Evolutionary conservation across 345 rosid species (phyloP).

Genomic region (Limnanthes douglasii): DNA sequence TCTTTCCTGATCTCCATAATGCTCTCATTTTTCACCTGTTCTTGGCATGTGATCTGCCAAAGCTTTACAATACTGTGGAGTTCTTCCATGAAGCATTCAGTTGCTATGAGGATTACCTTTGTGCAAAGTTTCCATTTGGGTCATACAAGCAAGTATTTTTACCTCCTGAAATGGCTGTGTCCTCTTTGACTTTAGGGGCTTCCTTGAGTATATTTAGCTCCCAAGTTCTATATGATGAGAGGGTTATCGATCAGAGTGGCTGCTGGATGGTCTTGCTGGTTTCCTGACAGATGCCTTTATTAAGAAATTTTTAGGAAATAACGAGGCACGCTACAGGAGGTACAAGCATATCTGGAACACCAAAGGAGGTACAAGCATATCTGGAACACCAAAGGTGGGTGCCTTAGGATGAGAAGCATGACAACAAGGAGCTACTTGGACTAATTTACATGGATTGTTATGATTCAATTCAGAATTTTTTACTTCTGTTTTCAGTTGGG

Average conservation of each 20-base stretch:
- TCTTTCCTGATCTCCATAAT: constrained; percentile 56
- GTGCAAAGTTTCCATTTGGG: constrained; percentile 81
- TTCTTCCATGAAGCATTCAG: constrained; percentile 85
- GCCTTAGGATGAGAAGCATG: too few species aligned
- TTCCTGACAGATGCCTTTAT: constrained; percentile 78
- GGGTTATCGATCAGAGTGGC: constrained; percentile 94
- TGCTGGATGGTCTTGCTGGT: constrained; percentile 93
- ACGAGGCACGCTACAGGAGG: constrained; percentile 86
- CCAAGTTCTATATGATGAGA: constrained; percentile 74
- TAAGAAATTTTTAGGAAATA: constrained; percentile 90
- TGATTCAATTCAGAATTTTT: too few species aligned
- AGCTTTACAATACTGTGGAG: constrained; percentile 63
- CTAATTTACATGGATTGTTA: too few species aligned
- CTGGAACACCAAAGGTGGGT: too few species aligned
- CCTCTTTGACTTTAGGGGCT: constrained; percentile 64
- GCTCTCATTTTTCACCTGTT: constrained; percentile 68
- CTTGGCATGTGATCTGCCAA: constrained; percentile 36
- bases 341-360: too few species aligned
- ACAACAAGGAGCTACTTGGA: too few species aligned
- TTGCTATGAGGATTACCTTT: constrained; percentile 83
- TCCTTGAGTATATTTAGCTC: constrained; percentile 73
- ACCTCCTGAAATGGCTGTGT: constrained; percentile 77
- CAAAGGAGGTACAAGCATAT: too few species aligned
- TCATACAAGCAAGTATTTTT: constrained; percentile 84
- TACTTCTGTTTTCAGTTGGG: too few species aligned